Conservation (phyloP, 345 rosid genomes). For the Eucalyptus coolabah region DNA sequence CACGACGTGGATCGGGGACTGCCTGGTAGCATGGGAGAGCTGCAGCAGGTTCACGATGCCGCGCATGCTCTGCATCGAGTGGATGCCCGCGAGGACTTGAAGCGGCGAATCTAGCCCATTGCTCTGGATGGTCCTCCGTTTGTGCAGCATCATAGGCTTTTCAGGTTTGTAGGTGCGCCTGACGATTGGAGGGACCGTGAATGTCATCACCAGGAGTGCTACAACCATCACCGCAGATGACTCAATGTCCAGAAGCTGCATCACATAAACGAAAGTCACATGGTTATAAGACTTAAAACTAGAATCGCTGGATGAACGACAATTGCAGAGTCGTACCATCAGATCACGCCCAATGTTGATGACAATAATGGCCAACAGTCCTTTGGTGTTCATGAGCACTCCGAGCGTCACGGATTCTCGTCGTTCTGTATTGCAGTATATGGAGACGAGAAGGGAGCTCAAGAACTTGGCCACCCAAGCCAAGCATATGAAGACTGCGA, state of each 20-base stretch:
- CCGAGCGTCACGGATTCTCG: slow-evolving; percentile 34
- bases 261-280: background rate
- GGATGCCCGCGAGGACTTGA: slow-evolving; percentile 22
- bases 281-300: background rate
- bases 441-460: slow-evolving; percentile 14
- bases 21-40: slow-evolving; percentile 20
- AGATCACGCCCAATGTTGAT: slow-evolving; percentile 35
- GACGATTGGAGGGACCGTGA: slow-evolving; percentile 26
- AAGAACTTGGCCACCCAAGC: slow-evolving; percentile 23
- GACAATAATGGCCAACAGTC: slow-evolving; percentile 34
- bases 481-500: background rate
- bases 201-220: slow-evolving; percentile 22
- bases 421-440: slow-evolving; percentile 5
- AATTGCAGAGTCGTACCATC: slow-evolving; percentile 5
- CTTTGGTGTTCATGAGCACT: slow-evolving; percentile 60
- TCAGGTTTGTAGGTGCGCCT: slow-evolving; percentile 3
- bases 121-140: slow-evolving; percentile 22
- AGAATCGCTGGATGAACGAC: background rate
- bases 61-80: slow-evolving; percentile 7
- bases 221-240: slow-evolving; percentile 24
- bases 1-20: slow-evolving; percentile 17
- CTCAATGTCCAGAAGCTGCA: slow-evolving; percentile 23
- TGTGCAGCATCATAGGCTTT: slow-evolving; percentile 6
- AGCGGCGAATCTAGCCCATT: slow-evolving; percentile 17
- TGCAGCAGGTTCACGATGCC: slow-evolving; percentile 33